A percentile compares a stretch with the other conserved stretches of the same genome.
phyloP scores from a whole-genome alignment of 2,329 filamentous ascomycete genomes.

The Microsporum audouinii region DNA sequence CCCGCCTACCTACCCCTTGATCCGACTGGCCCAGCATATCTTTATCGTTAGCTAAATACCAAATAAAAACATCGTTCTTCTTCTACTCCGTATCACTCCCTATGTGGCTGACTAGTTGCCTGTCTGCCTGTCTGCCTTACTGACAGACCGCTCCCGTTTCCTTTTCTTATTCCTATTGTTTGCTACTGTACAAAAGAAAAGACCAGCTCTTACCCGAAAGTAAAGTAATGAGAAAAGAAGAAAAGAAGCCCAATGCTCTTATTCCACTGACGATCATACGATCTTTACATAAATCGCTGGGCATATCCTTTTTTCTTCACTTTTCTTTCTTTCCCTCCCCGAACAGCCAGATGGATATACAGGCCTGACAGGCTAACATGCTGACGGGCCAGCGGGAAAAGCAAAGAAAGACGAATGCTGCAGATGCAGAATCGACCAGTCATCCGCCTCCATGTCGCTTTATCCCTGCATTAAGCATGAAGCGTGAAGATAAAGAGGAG shows the following conservation, averaged over 20 bases:
- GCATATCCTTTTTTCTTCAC: neutral
- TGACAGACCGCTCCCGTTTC: neutral
- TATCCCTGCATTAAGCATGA: constrained; percentile 2
- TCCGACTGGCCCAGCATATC: neutral
- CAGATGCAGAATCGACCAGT: neutral
- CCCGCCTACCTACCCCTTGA: neutral
- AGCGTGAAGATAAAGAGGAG: neutral
- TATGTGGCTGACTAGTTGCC: neutral
- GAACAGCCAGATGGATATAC: neutral
- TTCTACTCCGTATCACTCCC: neutral
- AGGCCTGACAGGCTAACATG: neutral
- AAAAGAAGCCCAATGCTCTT: neutral
- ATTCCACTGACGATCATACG: neutral
- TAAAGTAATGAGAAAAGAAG: neutral
- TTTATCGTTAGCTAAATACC: neutral
- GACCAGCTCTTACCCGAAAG: neutral
- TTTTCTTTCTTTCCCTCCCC: neutral
- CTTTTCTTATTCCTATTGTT: neutral
- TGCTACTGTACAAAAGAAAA: neutral
- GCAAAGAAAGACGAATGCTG: neutral
- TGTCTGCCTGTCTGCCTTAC: neutral
- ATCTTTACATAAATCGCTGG: neutral
- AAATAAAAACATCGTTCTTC: neutral
- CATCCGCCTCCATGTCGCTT: neutral
- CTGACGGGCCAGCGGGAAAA: neutral